Percentiles rank a stretch among this genome's conserved stretches.
phyloP scores from a whole-genome alignment of 768 basidiomycete species.

The Cystobasidium ongulense region DNA sequence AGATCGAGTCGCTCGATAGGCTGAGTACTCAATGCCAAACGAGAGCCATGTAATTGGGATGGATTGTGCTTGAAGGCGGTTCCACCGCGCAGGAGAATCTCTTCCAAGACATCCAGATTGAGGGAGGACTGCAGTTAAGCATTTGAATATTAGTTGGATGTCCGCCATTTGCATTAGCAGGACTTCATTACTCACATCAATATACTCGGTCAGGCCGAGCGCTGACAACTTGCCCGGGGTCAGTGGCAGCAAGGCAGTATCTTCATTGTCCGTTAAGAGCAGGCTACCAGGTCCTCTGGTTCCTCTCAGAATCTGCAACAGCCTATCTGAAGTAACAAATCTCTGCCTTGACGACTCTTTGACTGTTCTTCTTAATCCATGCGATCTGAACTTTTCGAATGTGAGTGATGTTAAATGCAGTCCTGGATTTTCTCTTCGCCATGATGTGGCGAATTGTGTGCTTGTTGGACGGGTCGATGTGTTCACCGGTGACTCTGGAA shows the following conservation, averaged over 20 bases:
- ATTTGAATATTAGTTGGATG: neutral
- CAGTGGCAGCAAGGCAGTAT: constrained; percentile 47
- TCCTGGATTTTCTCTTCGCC: constrained; percentile 18
- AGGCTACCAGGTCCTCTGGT: constrained; percentile 34
- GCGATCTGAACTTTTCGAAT: constrained; percentile 94
- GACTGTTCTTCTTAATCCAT: constrained; percentile 85
- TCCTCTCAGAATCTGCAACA: constrained; percentile 47
- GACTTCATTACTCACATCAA: constrained; percentile 56
- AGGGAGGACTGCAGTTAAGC: constrained; percentile 55
- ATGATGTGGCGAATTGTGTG: constrained; percentile 14
- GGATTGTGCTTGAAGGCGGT: neutral
- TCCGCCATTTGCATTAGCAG: neutral
- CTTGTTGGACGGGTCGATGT: neutral
- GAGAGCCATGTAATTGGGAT: neutral
- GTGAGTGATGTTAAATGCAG: constrained; percentile 72
- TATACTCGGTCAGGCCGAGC: constrained; percentile 97
- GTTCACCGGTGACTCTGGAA: neutral
- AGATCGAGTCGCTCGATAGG: constrained; percentile 83
- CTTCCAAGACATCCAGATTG: constrained; percentile 71
- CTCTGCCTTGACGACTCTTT: constrained; percentile 80
- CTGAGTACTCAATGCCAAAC: constrained; percentile 19
- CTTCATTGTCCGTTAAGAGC: neutral
- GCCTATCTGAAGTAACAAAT: constrained; percentile 83
- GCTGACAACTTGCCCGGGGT: constrained; percentile 76
- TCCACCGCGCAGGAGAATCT: constrained; percentile 75